Evolutionary conservation across 2,329 filamentous ascomycete genomes (phyloP), one percentile per base, ranked within the genome.

Genomic region (Claviceps quebecensis): DNA sequence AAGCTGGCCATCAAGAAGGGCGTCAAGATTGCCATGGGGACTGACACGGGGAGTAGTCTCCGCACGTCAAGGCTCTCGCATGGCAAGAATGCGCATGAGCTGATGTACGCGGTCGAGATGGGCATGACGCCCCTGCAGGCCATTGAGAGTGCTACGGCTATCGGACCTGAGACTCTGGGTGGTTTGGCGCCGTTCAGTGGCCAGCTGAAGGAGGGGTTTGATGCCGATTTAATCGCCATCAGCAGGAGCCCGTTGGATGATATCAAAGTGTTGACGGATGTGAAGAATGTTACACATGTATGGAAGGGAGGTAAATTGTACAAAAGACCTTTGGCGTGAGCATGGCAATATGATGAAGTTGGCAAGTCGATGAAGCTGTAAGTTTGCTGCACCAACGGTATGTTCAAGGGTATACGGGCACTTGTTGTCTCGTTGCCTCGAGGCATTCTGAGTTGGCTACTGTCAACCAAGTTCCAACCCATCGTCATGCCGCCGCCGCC

Each of bases 51-150:
- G 1, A 68, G 67, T 1, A 68, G 69, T 1, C 64, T 65, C 53
- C 52, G 40, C 16, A n/a, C 41, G 11, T 57, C 56, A 8, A 45
- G 37, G 11, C 53, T 57, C 29, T 54, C 55, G 11, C 56, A 57
- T 37, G 56, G 56, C 4, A 67, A 70, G 47, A 67, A 66, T 57
- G 68, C 69, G 0, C 54, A 65, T 43, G 74, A 78, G 60, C 59
- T 77, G 22, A 57, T 61, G 17, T 73, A 69, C 57, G 73, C 72
- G 3, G 69, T 75, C 40, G 63, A 72, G 47, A 69, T 70, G 8
- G 74, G 74, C 1, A 68, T 77, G 69, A 69, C 68, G 4, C 68
- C 70, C 3, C 57, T 77, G 45, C 61, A 74, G 57, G 73, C 74
- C 6, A 75, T 78, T 54, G 71, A 77, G 58, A 69, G 71, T 34